Percentiles rank a stretch among this genome's conserved stretches.
These are phyloP conservation scores for Zygnema circumcarinatum DNA, from an alignment of 139 green algal species.

Conservation along the genomic window DNA sequence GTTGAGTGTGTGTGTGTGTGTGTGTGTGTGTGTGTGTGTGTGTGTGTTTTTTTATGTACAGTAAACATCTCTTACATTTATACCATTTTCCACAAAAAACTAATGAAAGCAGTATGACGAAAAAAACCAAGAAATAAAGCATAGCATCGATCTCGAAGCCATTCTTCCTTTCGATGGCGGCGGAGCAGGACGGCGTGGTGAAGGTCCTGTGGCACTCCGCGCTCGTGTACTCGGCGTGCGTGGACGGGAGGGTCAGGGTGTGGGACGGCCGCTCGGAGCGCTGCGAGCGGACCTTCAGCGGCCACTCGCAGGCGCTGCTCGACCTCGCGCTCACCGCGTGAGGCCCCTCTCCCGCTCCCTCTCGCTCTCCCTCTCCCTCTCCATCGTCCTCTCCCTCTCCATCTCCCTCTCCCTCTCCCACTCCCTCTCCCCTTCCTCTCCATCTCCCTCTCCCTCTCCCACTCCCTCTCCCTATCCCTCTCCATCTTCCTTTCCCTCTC, in stretches of 20 bases:
- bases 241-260: constrained; percentile 34
- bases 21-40: too few species aligned
- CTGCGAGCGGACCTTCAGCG: constrained; percentile 30
- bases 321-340: constrained; percentile 32
- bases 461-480: background rate
- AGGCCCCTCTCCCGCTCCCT: too few species aligned
- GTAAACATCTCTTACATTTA: background rate
- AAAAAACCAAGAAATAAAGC: too few species aligned
- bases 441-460: background rate
- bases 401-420: too few species aligned
- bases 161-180: background rate
- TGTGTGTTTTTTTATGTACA: too few species aligned
- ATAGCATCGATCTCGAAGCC: too few species aligned
- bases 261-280: constrained; percentile 39
- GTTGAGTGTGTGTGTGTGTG: too few species aligned
- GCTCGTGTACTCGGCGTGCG: constrained; percentile 40
- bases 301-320: constrained; percentile 20
- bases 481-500: background rate
- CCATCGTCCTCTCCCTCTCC: background rate
- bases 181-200: constrained; percentile 40
- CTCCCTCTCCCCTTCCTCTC: too few species aligned
- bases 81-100: background rate
- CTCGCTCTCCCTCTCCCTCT: too few species aligned
- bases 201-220: constrained; percentile 40
- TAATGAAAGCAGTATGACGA: background rate